Base-by-base conservation (phyloP, 2,329 filamentous ascomycete genomes). In the Calonectria henricotiae region DNA sequence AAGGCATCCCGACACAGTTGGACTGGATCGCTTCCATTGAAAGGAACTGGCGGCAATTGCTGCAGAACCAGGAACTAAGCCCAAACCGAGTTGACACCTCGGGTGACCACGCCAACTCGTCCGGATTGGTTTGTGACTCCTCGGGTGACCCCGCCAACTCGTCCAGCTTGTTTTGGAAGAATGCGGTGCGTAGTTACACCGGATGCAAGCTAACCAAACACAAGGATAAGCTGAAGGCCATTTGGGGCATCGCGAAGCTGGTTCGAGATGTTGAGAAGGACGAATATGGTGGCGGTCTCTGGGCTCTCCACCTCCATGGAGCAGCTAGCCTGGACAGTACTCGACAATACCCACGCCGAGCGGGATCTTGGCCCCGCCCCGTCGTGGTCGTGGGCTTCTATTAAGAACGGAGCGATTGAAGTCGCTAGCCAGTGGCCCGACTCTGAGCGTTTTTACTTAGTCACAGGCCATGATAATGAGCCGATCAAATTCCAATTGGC, bases 361-460 rank as follows among this genome's bases (percentile, higher is more conserved):
- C 49, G 49, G 0, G 27, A 35, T 54, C 5, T 17, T 23, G 1
- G 2, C 3, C 3, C 49, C 5, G 49, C 49, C 4, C 49, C 49
- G 2, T 54, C 27, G 2, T 54, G 49, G 49, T 54, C 49, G 3
- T 54, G 49, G 49, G 49, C 49, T 20, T 54, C 49, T n/a, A 54
- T 54, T 8, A 20, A 54, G 1, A 20, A 54, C 15, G 49, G 49
- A 2, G 17, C 9, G 1, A 54, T 54, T 12, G 30, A 54, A 2
- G n/a, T 54, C n/a, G 49, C 27, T 1, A 54, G 9, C n/a, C 49
- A 54, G 17, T 9, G 17, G 17, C 49, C 49, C 4, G 27, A 54
- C 9, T 0, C 2, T 20, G 49, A 35, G 4, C 49, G 49, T 3
- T 54, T 54, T 30, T 54, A 54, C 30, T 12, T 7, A 3, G 9